Conservation (phyloP, 345 rosid species). For the Syzygium aromaticum region DNA sequence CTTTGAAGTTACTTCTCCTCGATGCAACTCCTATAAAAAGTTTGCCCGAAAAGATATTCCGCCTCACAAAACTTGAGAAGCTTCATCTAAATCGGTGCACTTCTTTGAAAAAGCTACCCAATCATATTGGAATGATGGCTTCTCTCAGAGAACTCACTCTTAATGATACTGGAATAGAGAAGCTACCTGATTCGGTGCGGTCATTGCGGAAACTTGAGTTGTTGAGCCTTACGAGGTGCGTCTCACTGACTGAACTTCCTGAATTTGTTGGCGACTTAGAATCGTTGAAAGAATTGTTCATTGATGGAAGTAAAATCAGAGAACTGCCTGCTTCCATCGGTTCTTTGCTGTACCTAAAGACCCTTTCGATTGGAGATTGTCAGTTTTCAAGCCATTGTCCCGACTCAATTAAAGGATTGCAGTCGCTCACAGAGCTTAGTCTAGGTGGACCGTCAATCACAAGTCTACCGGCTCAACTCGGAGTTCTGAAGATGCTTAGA, state of each 20-base stretch:
- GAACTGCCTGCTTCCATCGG: slow-evolving; percentile 38
- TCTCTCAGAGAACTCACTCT: slow-evolving; percentile 35
- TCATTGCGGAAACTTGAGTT: slow-evolving; percentile 29
- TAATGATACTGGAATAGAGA: slow-evolving; percentile 12
- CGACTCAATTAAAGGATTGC: slow-evolving; percentile 26
- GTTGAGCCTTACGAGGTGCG: slow-evolving; percentile 24
- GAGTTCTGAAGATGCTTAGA: slow-evolving; percentile 25
- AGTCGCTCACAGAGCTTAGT: slow-evolving; percentile 18
- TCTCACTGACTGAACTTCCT: slow-evolving; percentile 22
- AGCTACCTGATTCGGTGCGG: slow-evolving; percentile 28
- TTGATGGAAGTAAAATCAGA: slow-evolving; percentile 10
- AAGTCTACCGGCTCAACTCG: slow-evolving; percentile 25
- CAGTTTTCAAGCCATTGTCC: slow-evolving; percentile 19
- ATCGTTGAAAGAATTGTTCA: slow-evolving; percentile 11
- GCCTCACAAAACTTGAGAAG: slow-evolving; percentile 33
- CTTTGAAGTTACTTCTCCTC: slow-evolving; percentile 31
- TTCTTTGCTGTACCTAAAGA: slow-evolving; percentile 20
- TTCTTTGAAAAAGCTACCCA: slow-evolving; percentile 20
- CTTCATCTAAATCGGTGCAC: slow-evolving; percentile 23
- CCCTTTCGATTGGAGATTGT: slow-evolving; percentile 16
- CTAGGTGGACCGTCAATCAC: slow-evolving; percentile 20
- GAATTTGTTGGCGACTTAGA: slow-evolving; percentile 22
- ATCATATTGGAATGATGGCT: slow-evolving; percentile 16
- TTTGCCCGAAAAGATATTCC: slow-evolving; percentile 33
- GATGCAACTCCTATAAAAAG: slow-evolving; percentile 24